phyloP scores from a whole-genome alignment of 768 basidiomycete genomes.

The Dendrothele bispora region DNA sequence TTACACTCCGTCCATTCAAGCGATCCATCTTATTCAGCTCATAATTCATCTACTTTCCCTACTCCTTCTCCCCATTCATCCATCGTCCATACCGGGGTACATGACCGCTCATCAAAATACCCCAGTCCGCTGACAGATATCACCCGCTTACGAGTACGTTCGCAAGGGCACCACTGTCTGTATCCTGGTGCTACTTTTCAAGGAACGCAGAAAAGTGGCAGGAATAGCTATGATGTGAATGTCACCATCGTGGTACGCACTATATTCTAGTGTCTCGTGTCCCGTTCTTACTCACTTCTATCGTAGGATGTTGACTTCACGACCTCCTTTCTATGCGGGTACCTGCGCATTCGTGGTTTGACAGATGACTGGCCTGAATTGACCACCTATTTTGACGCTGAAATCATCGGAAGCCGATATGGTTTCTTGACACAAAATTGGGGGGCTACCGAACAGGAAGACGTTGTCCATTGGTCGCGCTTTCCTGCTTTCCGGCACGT shows the following conservation, averaged over 20 bases:
- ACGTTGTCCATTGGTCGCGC: slow-evolving; percentile 91
- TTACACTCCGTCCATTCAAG: not conserved
- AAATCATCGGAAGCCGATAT: slow-evolving; percentile 88
- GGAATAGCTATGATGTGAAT: slow-evolving; percentile 92
- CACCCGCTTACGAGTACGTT: slow-evolving; percentile 71
- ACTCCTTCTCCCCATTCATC: slow-evolving; percentile 15
- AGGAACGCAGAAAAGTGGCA: slow-evolving; percentile 92
- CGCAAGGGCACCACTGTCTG: slow-evolving; percentile 72
- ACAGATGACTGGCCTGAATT: slow-evolving; percentile 95
- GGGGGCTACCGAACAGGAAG: slow-evolving; percentile 90
- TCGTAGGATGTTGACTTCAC: slow-evolving; percentile 85
- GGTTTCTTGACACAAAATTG: slow-evolving; percentile 90
- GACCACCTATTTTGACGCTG: slow-evolving; percentile 95
- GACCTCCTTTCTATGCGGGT: slow-evolving; percentile 85
- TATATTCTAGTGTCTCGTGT: slow-evolving; percentile 7
- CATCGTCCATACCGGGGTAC: slow-evolving; percentile 17
- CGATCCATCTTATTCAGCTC: slow-evolving; percentile 9
- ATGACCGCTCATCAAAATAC: slow-evolving; percentile 16
- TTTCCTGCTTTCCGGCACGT: slow-evolving; percentile 90
- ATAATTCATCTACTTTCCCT: slow-evolving; percentile 10
- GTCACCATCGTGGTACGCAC: slow-evolving; percentile 88
- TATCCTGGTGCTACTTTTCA: slow-evolving; percentile 88
- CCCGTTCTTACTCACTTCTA: slow-evolving; percentile 4
- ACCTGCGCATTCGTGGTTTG: slow-evolving; percentile 88
- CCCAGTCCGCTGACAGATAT: slow-evolving; percentile 69